A percentile compares a stretch with the other conserved stretches of the same genome.
phyloP scores from a whole-genome alignment of 768 basidiomycete genomes.

The Grammothele lineata region DNA sequence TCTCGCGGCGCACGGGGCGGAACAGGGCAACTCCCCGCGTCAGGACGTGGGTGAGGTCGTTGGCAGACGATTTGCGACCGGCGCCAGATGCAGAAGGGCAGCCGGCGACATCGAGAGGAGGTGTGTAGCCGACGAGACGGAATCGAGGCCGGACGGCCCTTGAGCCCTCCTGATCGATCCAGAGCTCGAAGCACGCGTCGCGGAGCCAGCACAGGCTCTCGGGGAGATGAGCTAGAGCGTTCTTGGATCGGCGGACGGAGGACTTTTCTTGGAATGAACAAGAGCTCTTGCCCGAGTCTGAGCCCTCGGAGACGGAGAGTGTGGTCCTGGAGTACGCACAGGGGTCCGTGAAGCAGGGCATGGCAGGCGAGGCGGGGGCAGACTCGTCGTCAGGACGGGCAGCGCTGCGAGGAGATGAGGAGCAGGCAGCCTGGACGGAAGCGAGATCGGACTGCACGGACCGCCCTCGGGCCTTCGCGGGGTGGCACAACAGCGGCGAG shows the following conservation, averaged over 20 bases:
- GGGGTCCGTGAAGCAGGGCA: too few relatives aligned
- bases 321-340: too few relatives aligned
- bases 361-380: too few relatives aligned
- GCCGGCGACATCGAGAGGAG: constrained; percentile 16
- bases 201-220: constrained; percentile 49
- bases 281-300: too few relatives aligned
- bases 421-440: too few relatives aligned
- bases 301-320: too few relatives aligned
- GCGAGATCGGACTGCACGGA: too few relatives aligned
- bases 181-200: constrained; percentile 51
- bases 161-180: constrained; percentile 85
- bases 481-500: constrained; percentile 2
- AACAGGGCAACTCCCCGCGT: constrained; percentile 58
- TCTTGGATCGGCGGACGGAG: too few relatives aligned
- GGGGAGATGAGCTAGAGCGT: constrained; percentile 25
- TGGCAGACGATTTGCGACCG: neutral
- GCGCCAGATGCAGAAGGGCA: constrained; percentile 23
- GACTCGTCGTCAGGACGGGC: too few relatives aligned
- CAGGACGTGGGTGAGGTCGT: constrained; percentile 27
- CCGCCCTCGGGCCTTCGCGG: too few relatives aligned
- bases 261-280: too few relatives aligned
- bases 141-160: constrained; percentile 58
- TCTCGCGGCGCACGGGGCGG: constrained; percentile 51
- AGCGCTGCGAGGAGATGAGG: neutral
- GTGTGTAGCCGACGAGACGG: constrained; percentile 49